Evolutionary conservation across 352 stramenopile species (phyloP).

Genomic region (Stephanocyclus meneghinianus): DNA sequence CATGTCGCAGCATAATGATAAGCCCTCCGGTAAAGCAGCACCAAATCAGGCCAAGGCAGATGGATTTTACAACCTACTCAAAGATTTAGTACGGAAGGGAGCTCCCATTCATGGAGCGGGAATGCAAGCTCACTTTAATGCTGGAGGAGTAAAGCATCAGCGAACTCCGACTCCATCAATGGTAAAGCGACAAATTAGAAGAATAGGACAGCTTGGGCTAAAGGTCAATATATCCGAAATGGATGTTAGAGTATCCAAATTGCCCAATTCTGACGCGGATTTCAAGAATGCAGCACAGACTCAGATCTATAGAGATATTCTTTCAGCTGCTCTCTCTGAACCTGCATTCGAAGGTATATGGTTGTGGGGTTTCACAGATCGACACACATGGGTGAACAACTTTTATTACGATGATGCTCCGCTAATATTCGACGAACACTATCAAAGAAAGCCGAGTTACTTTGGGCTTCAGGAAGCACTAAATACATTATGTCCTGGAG

Average conservation of each 20-base stretch:
- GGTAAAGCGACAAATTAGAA: slow-evolving; percentile 81
- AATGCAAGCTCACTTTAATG: slow-evolving; percentile 84
- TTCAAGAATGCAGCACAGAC: slow-evolving; percentile 57
- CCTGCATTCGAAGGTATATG: slow-evolving; percentile 81
- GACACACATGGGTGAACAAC: slow-evolving; percentile 78
- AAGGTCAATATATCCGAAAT: slow-evolving; percentile 86
- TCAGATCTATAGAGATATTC: slow-evolving; percentile 82
- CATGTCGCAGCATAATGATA: neutral
- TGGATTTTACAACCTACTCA: slow-evolving; percentile 76
- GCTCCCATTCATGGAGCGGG: slow-evolving; percentile 82
- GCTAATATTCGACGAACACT: slow-evolving; percentile 79
- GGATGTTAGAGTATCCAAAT: slow-evolving; percentile 80
- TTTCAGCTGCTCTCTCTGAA: slow-evolving; percentile 78
- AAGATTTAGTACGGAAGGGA: slow-evolving; percentile 65
- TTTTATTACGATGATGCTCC: slow-evolving; percentile 82
- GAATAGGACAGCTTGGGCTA: slow-evolving; percentile 81
- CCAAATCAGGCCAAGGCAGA: slow-evolving; percentile 69
- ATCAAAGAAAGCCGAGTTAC: slow-evolving; percentile 68
- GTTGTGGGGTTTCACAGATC: slow-evolving; percentile 84
- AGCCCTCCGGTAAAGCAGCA: neutral
- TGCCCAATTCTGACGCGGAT: slow-evolving; percentile 21
- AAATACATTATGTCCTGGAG: slow-evolving; percentile 52
- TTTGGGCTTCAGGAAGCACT: slow-evolving; percentile 70
- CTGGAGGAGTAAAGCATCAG: slow-evolving; percentile 60
- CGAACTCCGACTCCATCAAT: slow-evolving; percentile 75